Evolutionary conservation across 1,284 basidiomycete species (phyloP).

Genomic region (Veloboletus limbatus): DNA sequence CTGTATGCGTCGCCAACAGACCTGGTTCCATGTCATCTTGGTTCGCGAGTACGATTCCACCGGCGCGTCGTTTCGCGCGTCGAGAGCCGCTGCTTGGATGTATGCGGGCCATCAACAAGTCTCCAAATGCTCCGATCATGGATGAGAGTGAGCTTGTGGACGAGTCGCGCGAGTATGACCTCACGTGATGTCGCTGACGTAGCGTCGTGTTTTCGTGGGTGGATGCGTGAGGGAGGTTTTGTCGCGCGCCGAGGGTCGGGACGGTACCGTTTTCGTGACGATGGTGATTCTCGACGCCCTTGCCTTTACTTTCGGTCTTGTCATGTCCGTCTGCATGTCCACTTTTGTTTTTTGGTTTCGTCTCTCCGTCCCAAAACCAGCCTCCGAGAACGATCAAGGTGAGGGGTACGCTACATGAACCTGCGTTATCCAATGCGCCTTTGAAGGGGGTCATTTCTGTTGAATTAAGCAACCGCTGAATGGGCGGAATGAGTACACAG

Average conservation of each 20-base stretch:
- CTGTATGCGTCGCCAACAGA: conserved; percentile 4
- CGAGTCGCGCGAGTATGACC: conserved; percentile 16
- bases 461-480: conserved; percentile 66
- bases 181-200: neutral
- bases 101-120: conserved; percentile 37
- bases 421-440: conserved; percentile 68
- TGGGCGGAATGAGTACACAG: conserved; percentile 75
- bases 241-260: neutral
- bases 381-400: conserved; percentile 91
- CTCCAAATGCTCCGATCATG: conserved; percentile 41
- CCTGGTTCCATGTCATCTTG: conserved; percentile 15
- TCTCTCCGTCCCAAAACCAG: conserved; percentile 66
- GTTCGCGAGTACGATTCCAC: neutral
- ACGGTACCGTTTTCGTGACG: neutral
- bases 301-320: conserved; percentile 12
- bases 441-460: conserved; percentile 65
- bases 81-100: neutral
- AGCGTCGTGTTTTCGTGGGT: neutral
- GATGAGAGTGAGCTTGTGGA: conserved; percentile 34
- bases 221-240: neutral
- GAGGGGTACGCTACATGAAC: conserved; percentile 83
- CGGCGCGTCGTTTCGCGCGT: neutral
- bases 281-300: conserved; percentile 4
- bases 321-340: neutral
- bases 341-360: conserved; percentile 13